A percentile compares a stretch with the other conserved stretches of the same genome.
Conservation (phyloP, 306 rosid species). For the Cucurbita pepo region DNA sequence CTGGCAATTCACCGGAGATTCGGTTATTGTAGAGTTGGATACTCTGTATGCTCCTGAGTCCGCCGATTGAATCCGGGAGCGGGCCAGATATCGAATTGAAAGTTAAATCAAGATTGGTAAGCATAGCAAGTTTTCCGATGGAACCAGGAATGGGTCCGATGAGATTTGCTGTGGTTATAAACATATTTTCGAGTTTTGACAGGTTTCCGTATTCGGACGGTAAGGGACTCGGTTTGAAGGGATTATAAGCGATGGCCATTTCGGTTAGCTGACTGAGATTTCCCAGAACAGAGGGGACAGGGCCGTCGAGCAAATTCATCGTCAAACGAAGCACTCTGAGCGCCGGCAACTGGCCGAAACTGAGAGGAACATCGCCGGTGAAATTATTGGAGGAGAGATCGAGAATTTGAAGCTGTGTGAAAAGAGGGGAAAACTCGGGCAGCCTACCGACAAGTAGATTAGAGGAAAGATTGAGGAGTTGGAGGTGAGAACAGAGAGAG, state of each 20-base stretch:
- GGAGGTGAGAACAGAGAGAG: slow-evolving; percentile 45
- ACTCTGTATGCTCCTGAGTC: slow-evolving; percentile 19
- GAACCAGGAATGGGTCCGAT: slow-evolving; percentile 44
- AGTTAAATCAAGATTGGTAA: slow-evolving; percentile 51
- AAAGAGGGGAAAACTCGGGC: slow-evolving; percentile 40
- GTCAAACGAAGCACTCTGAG: slow-evolving; percentile 22
- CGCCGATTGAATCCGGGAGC: slow-evolving; percentile 42
- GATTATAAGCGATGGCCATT: slow-evolving; percentile 25
- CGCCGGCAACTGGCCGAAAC: slow-evolving; percentile 28
- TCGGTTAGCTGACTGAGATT: slow-evolving; percentile 41
- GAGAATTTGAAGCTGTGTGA: slow-evolving; percentile 17
- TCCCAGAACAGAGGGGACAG: slow-evolving; percentile 46
- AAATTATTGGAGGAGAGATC: slow-evolving; percentile 54
- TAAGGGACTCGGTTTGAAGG: slow-evolving; percentile 21
- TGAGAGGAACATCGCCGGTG: slow-evolving; percentile 47
- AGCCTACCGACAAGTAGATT: slow-evolving; percentile 38
- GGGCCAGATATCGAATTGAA: slow-evolving; percentile 31
- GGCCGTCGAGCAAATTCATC: slow-evolving; percentile 34
- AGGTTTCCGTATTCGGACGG: slow-evolving; percentile 63
- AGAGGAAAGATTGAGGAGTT: slow-evolving; percentile 25
- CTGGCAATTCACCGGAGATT: slow-evolving; percentile 55
- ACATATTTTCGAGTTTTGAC: slow-evolving; percentile 27
- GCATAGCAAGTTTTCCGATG: slow-evolving; percentile 39
- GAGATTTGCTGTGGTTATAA: slow-evolving; percentile 14
- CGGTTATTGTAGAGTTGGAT: slow-evolving; percentile 33